Evolutionary conservation across 1,284 basidiomycete species (phyloP).

Genomic region (Tylopilus sp.): DNA sequence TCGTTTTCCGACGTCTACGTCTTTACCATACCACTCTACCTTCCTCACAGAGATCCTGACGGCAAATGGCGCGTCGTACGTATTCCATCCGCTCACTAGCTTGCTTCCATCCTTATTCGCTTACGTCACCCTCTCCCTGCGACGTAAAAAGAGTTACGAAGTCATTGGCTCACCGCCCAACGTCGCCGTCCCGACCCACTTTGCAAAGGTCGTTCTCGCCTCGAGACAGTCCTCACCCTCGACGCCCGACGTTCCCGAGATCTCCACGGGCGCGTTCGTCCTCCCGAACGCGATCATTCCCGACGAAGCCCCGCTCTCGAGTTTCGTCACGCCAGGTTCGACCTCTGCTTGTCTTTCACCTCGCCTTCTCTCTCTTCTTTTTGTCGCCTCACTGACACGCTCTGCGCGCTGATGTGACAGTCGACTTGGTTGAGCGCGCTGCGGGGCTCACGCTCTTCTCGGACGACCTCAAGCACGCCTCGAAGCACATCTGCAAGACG

Average conservation of each 20-base stretch:
- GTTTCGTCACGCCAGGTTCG: slow-evolving; percentile 79
- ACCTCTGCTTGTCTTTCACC: neutral
- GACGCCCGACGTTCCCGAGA: slow-evolving; percentile 67
- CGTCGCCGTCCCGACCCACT: slow-evolving; percentile 94
- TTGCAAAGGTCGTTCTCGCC: slow-evolving; percentile 92
- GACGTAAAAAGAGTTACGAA: slow-evolving; percentile 82
- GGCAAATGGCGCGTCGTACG: slow-evolving; percentile 93
- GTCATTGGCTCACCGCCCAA: slow-evolving; percentile 92
- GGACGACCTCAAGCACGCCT: slow-evolving; percentile 71
- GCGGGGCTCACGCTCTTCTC: slow-evolving; percentile 91
- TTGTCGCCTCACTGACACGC: neutral
- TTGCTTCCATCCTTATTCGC: neutral
- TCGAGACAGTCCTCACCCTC: slow-evolving; percentile 70
- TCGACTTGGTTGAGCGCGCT: slow-evolving; percentile 76
- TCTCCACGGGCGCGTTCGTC: slow-evolving; percentile 90
- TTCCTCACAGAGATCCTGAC: slow-evolving; percentile 80
- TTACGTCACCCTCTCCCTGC: neutral
- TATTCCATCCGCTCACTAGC: slow-evolving; percentile 14
- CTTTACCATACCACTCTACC: slow-evolving; percentile 97
- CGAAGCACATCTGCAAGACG: slow-evolving; percentile 85
- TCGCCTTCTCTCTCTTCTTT: neutral
- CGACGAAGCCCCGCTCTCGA: slow-evolving; percentile 75
- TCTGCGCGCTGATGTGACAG: neutral
- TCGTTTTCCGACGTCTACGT: slow-evolving; percentile 93
- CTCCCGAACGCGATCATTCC: slow-evolving; percentile 88